A percentile compares a stretch with the other conserved stretches of the same genome.
Evolutionary conservation across 352 stramenopile genomes (phyloP).

Genomic region (Phytophthora brassicae): DNA sequence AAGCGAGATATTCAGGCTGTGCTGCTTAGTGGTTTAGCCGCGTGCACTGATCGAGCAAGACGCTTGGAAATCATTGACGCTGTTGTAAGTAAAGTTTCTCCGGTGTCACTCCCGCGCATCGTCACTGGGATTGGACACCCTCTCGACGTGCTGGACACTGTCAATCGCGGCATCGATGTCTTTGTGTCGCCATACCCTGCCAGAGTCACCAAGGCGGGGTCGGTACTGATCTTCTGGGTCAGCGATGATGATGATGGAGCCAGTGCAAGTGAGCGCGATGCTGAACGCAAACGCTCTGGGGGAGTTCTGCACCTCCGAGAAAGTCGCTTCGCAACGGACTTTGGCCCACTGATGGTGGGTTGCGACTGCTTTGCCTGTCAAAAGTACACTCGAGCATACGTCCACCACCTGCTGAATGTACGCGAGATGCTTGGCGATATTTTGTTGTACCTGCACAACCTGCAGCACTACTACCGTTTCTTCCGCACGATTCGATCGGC

Average conservation of each 20-base stretch:
- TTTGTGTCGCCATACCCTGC: slow-evolving; percentile 74
- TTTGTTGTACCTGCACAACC: slow-evolving; percentile 88
- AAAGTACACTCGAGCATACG: slow-evolving; percentile 84
- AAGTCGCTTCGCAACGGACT: slow-evolving; percentile 62
- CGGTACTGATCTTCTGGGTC: slow-evolving; percentile 67
- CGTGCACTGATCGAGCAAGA: slow-evolving; percentile 34
- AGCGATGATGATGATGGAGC: slow-evolving; percentile 32
- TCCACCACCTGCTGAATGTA: slow-evolving; percentile 92
- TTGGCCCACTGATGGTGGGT: slow-evolving; percentile 52
- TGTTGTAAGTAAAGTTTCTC: slow-evolving; percentile 43
- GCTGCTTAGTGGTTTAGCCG: slow-evolving; percentile 62
- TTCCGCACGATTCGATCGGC: slow-evolving; percentile 59
- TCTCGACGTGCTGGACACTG: slow-evolving; percentile 54
- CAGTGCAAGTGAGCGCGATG: slow-evolving; percentile 16
- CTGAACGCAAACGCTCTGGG: slow-evolving; percentile 39
- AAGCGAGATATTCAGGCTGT: slow-evolving; percentile 71
- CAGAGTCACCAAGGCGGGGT: slow-evolving; percentile 45
- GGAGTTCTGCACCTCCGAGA: slow-evolving; percentile 71
- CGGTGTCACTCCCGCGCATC: slow-evolving; percentile 48
- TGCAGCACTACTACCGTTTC: slow-evolving; percentile 78
- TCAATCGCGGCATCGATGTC: slow-evolving; percentile 58
- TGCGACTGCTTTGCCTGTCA: slow-evolving; percentile 79
- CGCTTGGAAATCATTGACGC: slow-evolving; percentile 50
- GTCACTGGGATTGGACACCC: slow-evolving; percentile 69
- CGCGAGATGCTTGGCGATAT: slow-evolving; percentile 92